Evolutionary conservation across 1,284 basidiomycete genomes (phyloP).

Genomic region (Naganishia albida): DNA sequence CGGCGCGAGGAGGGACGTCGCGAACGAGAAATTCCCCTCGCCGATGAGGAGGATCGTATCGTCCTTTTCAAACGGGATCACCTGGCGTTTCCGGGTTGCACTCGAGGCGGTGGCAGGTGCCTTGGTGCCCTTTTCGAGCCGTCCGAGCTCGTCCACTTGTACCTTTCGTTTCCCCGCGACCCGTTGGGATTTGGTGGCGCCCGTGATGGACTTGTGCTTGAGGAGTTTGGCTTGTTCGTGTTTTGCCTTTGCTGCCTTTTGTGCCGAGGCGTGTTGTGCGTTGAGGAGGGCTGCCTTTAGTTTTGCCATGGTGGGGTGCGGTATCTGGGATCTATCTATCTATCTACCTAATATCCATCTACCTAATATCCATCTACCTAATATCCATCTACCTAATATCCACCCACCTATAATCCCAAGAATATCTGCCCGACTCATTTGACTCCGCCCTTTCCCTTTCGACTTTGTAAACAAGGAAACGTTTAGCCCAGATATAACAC

Average conservation of each 20-base stretch:
- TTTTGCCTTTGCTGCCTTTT: constrained; percentile 25
- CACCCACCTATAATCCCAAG: too few species aligned
- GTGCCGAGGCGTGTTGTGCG: constrained; percentile 13
- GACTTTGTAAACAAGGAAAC: constrained; percentile 11
- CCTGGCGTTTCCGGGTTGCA: constrained; percentile 51
- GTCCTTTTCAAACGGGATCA: constrained; percentile 69
- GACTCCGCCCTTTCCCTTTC: constrained; percentile 3
- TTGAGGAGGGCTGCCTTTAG: constrained; percentile 32
- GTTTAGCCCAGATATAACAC: not conserved
- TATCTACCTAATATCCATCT: too few species aligned
- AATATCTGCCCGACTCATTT: not conserved
- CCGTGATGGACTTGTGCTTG: constrained; percentile 23
- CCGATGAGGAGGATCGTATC: constrained; percentile 86
- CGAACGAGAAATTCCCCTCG: constrained; percentile 94
- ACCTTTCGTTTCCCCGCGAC: constrained; percentile 4
- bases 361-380: too few species aligned
- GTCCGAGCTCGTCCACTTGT: not conserved
- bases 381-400: too few species aligned
- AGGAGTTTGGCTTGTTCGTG: constrained; percentile 21
- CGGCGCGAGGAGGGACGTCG: constrained; percentile 68
- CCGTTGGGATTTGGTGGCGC: constrained; percentile 24
- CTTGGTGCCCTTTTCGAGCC: constrained; percentile 47
- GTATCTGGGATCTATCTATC: too few species aligned
- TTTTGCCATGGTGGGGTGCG: constrained; percentile 19
- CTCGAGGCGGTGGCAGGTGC: constrained; percentile 62